These are phyloP conservation scores for Nitzschia sp. DNA, from an alignment of 108 stramenopile species.

Conservation along the genomic window DNA sequence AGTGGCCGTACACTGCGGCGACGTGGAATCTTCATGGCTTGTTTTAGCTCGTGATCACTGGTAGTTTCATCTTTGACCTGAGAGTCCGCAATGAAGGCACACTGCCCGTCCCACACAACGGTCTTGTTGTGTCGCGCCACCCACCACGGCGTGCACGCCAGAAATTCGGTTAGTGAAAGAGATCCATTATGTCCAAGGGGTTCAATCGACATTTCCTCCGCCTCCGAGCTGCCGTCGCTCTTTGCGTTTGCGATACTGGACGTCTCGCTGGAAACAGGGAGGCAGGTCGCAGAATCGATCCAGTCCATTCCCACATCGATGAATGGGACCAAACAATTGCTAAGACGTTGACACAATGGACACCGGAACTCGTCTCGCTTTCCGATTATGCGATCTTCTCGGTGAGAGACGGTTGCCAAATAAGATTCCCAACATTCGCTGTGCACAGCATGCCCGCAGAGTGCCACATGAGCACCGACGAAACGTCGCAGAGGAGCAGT, in stretches of 20 bases:
- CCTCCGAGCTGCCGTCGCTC: slow-evolving; percentile 19
- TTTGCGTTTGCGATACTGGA: slow-evolving; percentile 19
- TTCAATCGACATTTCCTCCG: slow-evolving; percentile 14
- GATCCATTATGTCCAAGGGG: background rate
- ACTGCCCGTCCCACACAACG: slow-evolving; percentile 76
- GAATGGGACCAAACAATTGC: slow-evolving; percentile 84
- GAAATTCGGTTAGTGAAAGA: slow-evolving; percentile 50
- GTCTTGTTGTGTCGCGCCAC: slow-evolving; percentile 53
- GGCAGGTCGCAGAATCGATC: slow-evolving; percentile 45
- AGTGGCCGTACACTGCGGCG: slow-evolving; percentile 52
- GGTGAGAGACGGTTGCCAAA: slow-evolving; percentile 63
- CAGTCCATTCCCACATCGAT: slow-evolving; percentile 85
- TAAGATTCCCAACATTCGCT: slow-evolving; percentile 84
- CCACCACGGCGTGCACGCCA: slow-evolving; percentile 77
- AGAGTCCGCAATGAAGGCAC: slow-evolving; percentile 47
- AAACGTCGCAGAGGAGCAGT: slow-evolving; percentile 47
- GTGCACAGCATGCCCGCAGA: slow-evolving; percentile 90
- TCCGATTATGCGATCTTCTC: slow-evolving; percentile 66
- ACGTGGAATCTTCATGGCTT: slow-evolving; percentile 8
- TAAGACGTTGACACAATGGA: slow-evolving; percentile 79
- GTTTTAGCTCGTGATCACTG: slow-evolving; percentile 9
- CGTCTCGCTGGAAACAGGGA: slow-evolving; percentile 2
- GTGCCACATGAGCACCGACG: slow-evolving; percentile 75
- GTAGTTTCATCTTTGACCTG: background rate
- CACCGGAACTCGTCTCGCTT: slow-evolving; percentile 79